Evolutionary conservation across 805 yeast genomes (phyloP).

Genomic region (Alloascoidea africana): DNA sequence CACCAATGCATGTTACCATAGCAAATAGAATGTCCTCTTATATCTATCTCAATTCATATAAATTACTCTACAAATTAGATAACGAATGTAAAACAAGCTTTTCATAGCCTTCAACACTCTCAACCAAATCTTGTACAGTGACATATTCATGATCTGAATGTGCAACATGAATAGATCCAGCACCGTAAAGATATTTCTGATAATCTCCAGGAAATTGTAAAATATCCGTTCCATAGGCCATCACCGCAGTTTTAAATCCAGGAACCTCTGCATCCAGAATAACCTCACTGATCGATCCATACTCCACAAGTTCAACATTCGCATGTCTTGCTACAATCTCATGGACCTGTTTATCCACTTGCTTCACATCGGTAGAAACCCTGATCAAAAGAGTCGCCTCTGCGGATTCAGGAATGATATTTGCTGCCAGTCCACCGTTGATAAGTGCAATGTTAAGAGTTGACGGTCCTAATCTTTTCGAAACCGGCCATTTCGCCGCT

Average conservation of each 20-base stretch:
- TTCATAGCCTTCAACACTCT: slow-evolving; percentile 40
- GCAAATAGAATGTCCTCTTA: no score
- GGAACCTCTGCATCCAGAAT: slow-evolving; percentile 41
- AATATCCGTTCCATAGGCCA: slow-evolving; percentile 39
- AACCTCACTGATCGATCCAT: no score
- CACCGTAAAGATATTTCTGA: slow-evolving; percentile 45
- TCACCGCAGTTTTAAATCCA: slow-evolving; percentile 40
- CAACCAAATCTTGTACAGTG: slow-evolving; percentile 26
- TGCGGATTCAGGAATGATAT: slow-evolving; percentile 49
- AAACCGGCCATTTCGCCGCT: slow-evolving; percentile 28
- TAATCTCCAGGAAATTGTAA: slow-evolving; percentile 27
- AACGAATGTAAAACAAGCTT: slow-evolving; percentile 17
- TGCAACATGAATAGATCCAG: slow-evolving; percentile 49
- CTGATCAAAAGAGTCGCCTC: slow-evolving; percentile 33
- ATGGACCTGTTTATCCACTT: slow-evolving; percentile 21
- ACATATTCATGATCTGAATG: slow-evolving; percentile 44
- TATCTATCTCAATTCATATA: no score
- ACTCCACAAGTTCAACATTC: no score
- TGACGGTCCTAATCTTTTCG: slow-evolving; percentile 39
- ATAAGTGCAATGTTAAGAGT: slow-evolving; percentile 47
- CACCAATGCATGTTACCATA: no score
- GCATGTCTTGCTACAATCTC: slow-evolving; percentile 17
- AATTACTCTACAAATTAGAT: no score
- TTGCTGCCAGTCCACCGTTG: slow-evolving; percentile 48
- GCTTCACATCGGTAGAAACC: slow-evolving; percentile 31